phyloP scores from a whole-genome alignment of 106 monocot species.

The Ottelia alismoides region DNA sequence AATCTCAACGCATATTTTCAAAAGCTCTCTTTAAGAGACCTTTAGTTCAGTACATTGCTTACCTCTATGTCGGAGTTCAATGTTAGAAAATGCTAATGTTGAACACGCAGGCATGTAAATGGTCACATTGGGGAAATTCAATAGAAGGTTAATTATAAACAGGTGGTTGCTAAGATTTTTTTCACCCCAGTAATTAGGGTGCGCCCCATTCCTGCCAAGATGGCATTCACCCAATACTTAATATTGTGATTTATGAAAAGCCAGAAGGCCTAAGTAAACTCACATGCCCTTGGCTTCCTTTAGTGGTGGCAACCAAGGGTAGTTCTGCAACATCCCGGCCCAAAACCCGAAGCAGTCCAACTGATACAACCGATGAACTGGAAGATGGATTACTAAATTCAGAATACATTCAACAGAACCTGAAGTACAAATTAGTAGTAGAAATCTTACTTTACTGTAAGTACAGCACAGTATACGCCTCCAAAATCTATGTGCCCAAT shows the following conservation, averaged over 20 bases:
- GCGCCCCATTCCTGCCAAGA: background rate
- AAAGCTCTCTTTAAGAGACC: too few species aligned
- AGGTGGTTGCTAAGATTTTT: background rate
- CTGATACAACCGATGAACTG: constrained; percentile 79
- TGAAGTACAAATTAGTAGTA: background rate
- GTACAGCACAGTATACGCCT: constrained; percentile 77
- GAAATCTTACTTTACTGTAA: constrained; percentile 55
- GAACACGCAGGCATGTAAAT: background rate
- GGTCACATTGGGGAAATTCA: too few species aligned
- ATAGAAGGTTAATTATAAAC: too few species aligned
- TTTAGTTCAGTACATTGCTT: background rate
- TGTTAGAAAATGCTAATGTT: background rate
- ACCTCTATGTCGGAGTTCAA: background rate
- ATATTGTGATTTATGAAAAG: background rate
- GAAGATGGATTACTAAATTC: constrained; percentile 3
- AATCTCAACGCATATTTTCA: too few species aligned
- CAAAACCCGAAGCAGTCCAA: constrained; percentile 71
- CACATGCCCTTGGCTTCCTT: constrained; percentile 78
- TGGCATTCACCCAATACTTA: background rate
- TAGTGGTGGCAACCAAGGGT: constrained; percentile 83
- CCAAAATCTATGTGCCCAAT: constrained; percentile 79
- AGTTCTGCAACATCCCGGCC: constrained; percentile 86
- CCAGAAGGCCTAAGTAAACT: constrained; percentile 1
- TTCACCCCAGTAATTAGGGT: background rate
- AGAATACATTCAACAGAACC: background rate